phyloP scores from a whole-genome alignment of 352 stramenopile genomes.

The Synura sp. region DNA sequence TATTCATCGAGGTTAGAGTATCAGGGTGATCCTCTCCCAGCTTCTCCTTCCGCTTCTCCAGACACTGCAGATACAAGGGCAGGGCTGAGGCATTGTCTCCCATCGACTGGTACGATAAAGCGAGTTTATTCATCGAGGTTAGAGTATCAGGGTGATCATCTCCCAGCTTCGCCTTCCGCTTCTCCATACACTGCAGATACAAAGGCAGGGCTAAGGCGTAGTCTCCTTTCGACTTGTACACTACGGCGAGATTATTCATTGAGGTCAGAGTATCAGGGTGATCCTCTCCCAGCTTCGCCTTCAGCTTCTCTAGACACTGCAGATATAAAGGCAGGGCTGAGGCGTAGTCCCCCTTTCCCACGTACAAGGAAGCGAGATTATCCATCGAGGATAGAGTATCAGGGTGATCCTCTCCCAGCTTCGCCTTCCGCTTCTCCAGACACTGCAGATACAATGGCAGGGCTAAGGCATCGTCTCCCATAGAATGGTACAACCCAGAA shows the following conservation, averaged over 20 bases:
- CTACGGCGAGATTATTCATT: background rate
- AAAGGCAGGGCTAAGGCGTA: background rate
- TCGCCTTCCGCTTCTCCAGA: background rate
- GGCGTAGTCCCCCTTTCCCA: background rate
- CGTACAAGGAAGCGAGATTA: background rate
- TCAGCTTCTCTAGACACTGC: too few relatives aligned
- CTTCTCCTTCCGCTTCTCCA: background rate
- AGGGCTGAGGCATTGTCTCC: background rate
- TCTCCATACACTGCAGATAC: background rate
- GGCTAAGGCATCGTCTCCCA: too few relatives aligned
- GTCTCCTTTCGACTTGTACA: background rate
- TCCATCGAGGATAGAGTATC: background rate
- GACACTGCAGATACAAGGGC: background rate
- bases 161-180: background rate
- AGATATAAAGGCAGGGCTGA: background rate
- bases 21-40: background rate
- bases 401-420: slow-evolving; percentile 1
- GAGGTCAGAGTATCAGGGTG: background rate
- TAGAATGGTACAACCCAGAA: too few relatives aligned
- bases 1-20: background rate
- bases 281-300: too few relatives aligned
- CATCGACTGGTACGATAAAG: background rate
- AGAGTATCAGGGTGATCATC: slow-evolving; percentile 8
- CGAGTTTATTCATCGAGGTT: background rate
- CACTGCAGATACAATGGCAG: background rate